Evolutionary conservation across 352 stramenopile genomes (phyloP).

Genomic region (Globisporangium lucens): DNA sequence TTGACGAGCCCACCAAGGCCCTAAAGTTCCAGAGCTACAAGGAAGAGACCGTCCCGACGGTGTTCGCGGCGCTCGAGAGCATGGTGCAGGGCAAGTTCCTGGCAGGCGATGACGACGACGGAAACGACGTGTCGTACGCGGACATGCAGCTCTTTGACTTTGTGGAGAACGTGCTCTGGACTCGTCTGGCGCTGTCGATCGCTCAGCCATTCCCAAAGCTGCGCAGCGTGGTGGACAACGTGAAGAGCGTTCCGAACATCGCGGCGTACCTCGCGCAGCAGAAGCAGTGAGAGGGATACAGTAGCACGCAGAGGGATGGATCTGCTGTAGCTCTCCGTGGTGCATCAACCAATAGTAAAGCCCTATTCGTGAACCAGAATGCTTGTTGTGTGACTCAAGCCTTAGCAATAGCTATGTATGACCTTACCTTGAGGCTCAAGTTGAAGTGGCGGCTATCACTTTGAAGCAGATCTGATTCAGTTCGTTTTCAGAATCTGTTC

Average conservation of each 20-base stretch:
- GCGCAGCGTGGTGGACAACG: not conserved
- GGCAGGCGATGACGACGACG: slow-evolving; percentile 25
- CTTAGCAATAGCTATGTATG: too few species aligned
- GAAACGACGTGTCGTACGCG: slow-evolving; percentile 25
- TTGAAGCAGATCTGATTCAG: too few species aligned
- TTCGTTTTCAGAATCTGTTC: too few species aligned
- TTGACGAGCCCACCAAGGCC: not conserved
- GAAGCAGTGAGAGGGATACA: not conserved
- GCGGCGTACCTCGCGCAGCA: not conserved
- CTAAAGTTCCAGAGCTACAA: not conserved
- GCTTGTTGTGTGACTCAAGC: too few species aligned
- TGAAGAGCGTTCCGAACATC: not conserved
- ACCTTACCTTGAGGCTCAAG: too few species aligned
- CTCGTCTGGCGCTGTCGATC: not conserved
- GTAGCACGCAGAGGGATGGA: not conserved
- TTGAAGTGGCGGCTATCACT: too few species aligned
- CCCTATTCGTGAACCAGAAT: too few species aligned
- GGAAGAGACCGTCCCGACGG: not conserved
- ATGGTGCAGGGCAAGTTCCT: slow-evolving; percentile 50
- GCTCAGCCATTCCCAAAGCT: not conserved
- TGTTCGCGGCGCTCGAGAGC: slow-evolving; percentile 33
- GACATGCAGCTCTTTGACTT: slow-evolving; percentile 35
- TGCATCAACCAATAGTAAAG: too few species aligned
- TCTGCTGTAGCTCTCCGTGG: too few species aligned
- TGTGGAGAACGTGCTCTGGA: slow-evolving; percentile 4